Conservation (phyloP, 1,284 basidiomycete species). For the Naganishia liquefaciens region DNA sequence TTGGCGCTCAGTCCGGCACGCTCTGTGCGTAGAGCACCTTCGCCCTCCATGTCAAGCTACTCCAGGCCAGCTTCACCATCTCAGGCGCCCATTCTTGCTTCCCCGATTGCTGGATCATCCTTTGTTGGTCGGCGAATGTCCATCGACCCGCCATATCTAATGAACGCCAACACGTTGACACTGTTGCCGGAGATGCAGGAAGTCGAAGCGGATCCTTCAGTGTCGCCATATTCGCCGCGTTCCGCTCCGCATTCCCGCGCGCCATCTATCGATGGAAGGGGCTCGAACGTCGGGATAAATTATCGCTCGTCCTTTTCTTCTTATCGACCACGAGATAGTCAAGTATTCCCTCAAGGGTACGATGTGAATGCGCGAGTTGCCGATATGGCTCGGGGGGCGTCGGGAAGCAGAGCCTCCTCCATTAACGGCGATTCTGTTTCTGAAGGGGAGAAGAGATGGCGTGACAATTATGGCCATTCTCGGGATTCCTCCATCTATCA, state of each 20-base stretch:
- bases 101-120: constrained; percentile 7
- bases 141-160: constrained; percentile 47
- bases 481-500: constrained; percentile 8
- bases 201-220: constrained; percentile 37
- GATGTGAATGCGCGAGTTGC: constrained; percentile 27
- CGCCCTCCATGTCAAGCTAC: constrained; percentile 18
- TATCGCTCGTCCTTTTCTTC: constrained; percentile 27
- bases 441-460: constrained; percentile 8
- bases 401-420: constrained; percentile 18
- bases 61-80: constrained; percentile 24
- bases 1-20: constrained; percentile 19
- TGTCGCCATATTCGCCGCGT: constrained; percentile 9
- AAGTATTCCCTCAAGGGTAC: constrained; percentile 29
- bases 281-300: constrained; percentile 12
- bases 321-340: constrained; percentile 33
- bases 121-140: constrained; percentile 34
- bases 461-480: constrained; percentile 4
- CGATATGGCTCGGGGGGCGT: constrained; percentile 8
- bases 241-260: constrained; percentile 30
- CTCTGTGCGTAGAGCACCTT: constrained; percentile 6
- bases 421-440: constrained; percentile 24
- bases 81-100: constrained; percentile 1
- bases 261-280: constrained; percentile 33
- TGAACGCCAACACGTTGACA: constrained; percentile 46
- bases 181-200: constrained; percentile 49